A percentile compares a stretch with the other conserved stretches of the same genome.
Conservation (phyloP, 2,329 filamentous ascomycete genomes). For the Botrytis deweyae region DNA sequence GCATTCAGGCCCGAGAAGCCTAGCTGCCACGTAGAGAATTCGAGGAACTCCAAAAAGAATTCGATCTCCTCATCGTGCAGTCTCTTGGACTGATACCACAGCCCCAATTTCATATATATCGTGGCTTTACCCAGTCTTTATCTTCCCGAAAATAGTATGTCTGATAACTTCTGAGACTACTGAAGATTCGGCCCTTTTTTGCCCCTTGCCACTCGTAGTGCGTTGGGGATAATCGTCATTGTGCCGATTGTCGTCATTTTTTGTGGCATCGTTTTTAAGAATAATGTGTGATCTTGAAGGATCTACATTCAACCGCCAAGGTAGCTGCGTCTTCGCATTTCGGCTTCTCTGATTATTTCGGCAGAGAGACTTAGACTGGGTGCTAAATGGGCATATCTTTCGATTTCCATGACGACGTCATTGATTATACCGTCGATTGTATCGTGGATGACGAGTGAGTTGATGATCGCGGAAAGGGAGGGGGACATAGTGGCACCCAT, state of each 20-base stretch:
- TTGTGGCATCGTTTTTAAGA: not conserved
- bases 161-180: not conserved
- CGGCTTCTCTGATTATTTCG: conserved; percentile 78
- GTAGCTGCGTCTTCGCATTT: conserved; percentile 64
- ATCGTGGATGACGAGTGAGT: conserved; percentile 56
- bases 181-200: conserved; percentile 9
- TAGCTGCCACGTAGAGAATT: not conserved
- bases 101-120: not conserved
- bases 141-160: not conserved
- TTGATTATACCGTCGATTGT: conserved; percentile 75
- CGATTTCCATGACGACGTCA: conserved; percentile 73
- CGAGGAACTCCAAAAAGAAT: not conserved
- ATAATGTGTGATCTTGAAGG: not conserved
- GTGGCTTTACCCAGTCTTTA: conserved; percentile 7
- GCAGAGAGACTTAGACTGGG: conserved; percentile 74
- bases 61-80: not conserved
- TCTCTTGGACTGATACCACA: not conserved
- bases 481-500: conserved; percentile 84
- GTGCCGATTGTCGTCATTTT: not conserved
- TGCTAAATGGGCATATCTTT: conserved; percentile 70
- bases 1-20: conserved; percentile 9
- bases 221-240: not conserved
- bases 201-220: not conserved
- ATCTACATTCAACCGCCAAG: conserved; percentile 43
- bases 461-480: conserved; percentile 64